Base-by-base conservation (phyloP, 140 eudicot genomes). In the Flaveria floridana region DNA sequence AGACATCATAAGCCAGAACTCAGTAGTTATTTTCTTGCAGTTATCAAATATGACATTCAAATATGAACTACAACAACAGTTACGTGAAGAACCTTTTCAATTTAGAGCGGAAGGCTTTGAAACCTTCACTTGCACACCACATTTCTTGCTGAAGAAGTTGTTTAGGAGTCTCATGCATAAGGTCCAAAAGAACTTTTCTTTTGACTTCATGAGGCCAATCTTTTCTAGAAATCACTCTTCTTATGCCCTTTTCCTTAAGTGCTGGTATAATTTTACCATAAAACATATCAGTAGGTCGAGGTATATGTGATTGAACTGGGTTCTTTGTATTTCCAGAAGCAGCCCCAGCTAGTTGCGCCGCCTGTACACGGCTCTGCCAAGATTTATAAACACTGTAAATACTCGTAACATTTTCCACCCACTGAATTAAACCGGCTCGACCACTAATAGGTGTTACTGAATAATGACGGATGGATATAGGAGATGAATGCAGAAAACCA, bases 181-280 rank as follows among this genome's bases (percentile, higher is more conserved):
- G 99, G 75, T 95, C 99, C 81, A 84, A 78, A 82, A 95, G 92
- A 68, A 95, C 99, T 81, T 95, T 89, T 5, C 90, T 81, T 76
- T 95, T 95, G 76, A 95, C 99, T 66, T 95, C 99, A 75, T 87
- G 97, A 71, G 99, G 99, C 99, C 99, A 91, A 80, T 91, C 97
- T 77, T 90, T 91, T 75, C 99, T 83, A 51, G 99, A 95, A 64
- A 95, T 95, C 56, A 91, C 99, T 83, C 96, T 85, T 80, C 94
- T 81, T 70, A 95, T 95, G 73, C 99, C 99, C 86, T 95, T 95
- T 76, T 91, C 99, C 81, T 95, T 95, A 12, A 95, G 87, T 69
- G 97, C 99, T 47, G 99, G 99, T 82, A 95, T 95, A 71, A 95
- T 95, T 82, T 95, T 95, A 26, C 97, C 99, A 79, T 95, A 91